Conservation (phyloP, 768 basidiomycete genomes). For the Bullera alba region DNA sequence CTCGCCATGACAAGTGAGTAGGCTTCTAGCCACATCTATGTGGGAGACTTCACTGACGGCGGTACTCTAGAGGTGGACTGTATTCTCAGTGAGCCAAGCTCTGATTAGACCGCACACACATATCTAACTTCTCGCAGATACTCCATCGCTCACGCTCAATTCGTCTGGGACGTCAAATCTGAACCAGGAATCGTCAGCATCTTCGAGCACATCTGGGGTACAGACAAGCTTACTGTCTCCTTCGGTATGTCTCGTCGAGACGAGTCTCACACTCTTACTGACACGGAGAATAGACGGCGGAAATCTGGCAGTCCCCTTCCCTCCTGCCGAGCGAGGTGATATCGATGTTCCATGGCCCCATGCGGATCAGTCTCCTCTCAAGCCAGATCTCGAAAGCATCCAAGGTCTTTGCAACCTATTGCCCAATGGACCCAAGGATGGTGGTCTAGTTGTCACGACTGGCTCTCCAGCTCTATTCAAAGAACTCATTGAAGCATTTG, state of each 20-base stretch:
- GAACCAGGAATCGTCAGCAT: constrained; percentile 24
- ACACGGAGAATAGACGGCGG: constrained; percentile 15
- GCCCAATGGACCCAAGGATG: constrained; percentile 42
- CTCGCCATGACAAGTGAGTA: background rate
- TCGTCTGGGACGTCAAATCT: constrained; percentile 27
- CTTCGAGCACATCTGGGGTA: constrained; percentile 33
- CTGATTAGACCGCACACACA: no score
- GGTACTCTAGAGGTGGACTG: background rate
- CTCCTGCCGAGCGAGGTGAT: constrained; percentile 24
- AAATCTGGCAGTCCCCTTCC: constrained; percentile 37
- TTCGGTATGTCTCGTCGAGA: constrained; percentile 12
- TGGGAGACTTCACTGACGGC: background rate
- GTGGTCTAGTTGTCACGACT: constrained; percentile 46
- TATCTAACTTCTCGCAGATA: constrained; percentile 9
- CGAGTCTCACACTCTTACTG: background rate
- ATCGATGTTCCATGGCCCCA: constrained; percentile 36
- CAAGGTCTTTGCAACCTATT: constrained; percentile 40
- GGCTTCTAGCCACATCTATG: background rate
- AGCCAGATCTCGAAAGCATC: constrained; percentile 21
- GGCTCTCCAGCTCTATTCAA: constrained; percentile 40
- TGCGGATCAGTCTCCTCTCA: constrained; percentile 39
- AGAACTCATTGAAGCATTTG: constrained; percentile 41
- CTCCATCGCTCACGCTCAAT: constrained; percentile 24
- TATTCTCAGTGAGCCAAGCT: background rate
- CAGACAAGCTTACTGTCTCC: constrained; percentile 21